These are phyloP conservation scores for Oxytropis ochrocephala DNA, from an alignment of 306 rosid species.

Conservation along the genomic window DNA sequence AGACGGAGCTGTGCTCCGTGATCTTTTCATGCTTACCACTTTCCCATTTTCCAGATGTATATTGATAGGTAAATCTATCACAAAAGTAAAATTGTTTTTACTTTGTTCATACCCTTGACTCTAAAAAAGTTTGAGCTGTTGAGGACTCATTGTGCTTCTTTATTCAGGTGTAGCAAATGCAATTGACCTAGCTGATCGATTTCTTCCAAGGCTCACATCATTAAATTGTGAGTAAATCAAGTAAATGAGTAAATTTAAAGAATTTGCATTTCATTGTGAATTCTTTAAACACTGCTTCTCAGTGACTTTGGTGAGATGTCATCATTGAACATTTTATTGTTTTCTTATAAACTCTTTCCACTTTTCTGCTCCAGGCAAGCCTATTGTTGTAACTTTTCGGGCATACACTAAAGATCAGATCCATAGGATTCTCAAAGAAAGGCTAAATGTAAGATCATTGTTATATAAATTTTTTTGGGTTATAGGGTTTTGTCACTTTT, in stretches of 20 bases:
- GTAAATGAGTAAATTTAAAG: not conserved
- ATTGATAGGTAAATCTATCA: no score
- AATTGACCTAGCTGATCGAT: constrained; percentile 86
- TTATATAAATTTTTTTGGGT: not conserved
- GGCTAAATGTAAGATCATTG: constrained; percentile 52
- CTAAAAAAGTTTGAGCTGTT: not conserved
- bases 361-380: constrained; percentile 55
- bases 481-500: not conserved
- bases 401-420: constrained; percentile 86
- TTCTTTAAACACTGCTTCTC: not conserved
- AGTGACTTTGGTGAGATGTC: not conserved
- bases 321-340: not conserved
- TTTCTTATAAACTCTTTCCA: not conserved
- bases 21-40: constrained; percentile 13
- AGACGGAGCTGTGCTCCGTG: constrained; percentile 81
- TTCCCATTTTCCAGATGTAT: no score
- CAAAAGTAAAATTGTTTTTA: no score
- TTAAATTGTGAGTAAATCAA: constrained; percentile 66
- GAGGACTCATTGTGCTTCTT: not conserved
- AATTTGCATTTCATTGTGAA: not conserved
- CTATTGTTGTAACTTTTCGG: constrained; percentile 58
- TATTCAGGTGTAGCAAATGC: constrained; percentile 87
- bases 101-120: not conserved
- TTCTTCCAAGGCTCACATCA: constrained; percentile 79
- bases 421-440: constrained; percentile 69